Base-by-base conservation (phyloP, 2,329 filamentous ascomycete species). In the Tolypocladium album region DNA sequence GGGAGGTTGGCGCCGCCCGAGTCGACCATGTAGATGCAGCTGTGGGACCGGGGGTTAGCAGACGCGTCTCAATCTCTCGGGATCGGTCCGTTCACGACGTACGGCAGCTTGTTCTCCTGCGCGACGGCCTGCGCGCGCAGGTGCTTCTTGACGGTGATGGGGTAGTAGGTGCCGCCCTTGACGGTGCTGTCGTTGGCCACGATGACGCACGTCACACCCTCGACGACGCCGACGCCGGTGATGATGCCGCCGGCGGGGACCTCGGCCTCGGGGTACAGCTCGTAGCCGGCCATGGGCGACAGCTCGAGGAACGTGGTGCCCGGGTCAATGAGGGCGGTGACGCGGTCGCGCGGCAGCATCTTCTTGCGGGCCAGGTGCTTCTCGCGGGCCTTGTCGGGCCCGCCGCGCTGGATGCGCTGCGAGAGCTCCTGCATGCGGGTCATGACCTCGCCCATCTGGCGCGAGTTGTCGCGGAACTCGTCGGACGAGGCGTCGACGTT, bases 141-240 rank as follows among this genome's bases (percentile, higher is more conserved):
- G 74, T 97, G 94, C 80, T 99, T 99, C 79, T 97, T 97, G 61
- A 97, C 90, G 0, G 93, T 99, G 67, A 97, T 91, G 1, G 93
- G 93, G 71, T 93, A 97, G 76, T 99, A 99, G 1, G 93, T 96
- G 31, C 93, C 93, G 58, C 93, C 93, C 77, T 97, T 99, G 69
- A 97, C 93, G 22, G 93, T 97, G 77, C 90, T 95, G 72, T 97
- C 93, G 72, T 97, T 97, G 61, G 92, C 92, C 57, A 97, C 89
- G 67, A 97, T 89, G 77, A 97, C 88, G 73, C 93, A 97, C 47
- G 87, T 88, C 34, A 96, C 91, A 17, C 93, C 93, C 71, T 94
- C 89, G 34, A 99, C 89, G 2, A 89, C 88, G 3, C 93, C 93
- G 58, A 97, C 85, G 1, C 93, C 94, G 0, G 94, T 95, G 61